Evolutionary conservation across 257 asterid genomes (phyloP), one percentile per base, ranked within the genome.

Genomic region (Osmanthus fragrans): DNA sequence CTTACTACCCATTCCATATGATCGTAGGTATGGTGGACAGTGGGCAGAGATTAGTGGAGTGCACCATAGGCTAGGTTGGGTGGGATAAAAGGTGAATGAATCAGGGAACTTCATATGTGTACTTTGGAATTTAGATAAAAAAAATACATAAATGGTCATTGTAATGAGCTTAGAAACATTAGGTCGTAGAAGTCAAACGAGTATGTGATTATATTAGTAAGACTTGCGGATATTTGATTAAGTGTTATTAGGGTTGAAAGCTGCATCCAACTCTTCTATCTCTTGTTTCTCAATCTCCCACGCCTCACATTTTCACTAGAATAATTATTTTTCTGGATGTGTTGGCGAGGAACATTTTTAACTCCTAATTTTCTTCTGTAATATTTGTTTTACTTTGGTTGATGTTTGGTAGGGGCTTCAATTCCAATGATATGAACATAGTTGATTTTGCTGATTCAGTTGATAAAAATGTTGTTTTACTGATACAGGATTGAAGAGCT

Each of bases 401-500:
- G 58, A 58, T 77, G 33, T 74, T 70, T 63, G n/a, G 29, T 79
- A 36, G 33, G 79, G 56, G 72, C 75, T 72, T 81, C 76, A 73
- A 25, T 49, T 29, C n/a, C 33, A 19, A 29, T 70, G 40, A 40
- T 23, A 80, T 74, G 71, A 71, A 42, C 63, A 51, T 19, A 73
- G 71, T 36, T 71, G n/a, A 45, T 11, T 60, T 45, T 29, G 69
- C 7, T 15, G 42, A 11, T 36, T 40, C 63, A 32, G 33, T 45
- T 29, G 60, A 63, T 65, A 36, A 49, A 70, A 70, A 39, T 69
- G 71, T 84, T 65, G 9, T 34, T 45, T 78, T 75, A 64, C 67
- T 72, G 83, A 23, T 60, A 51, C 85, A 94, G 99, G 91, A 76
- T 92, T 73, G 97, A 92, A 86, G 94, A 89, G 79, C 88, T 96